These are phyloP conservation scores for Closterium sp. DNA, from an alignment of 139 green algal species.

Conservation along the genomic window DNA sequence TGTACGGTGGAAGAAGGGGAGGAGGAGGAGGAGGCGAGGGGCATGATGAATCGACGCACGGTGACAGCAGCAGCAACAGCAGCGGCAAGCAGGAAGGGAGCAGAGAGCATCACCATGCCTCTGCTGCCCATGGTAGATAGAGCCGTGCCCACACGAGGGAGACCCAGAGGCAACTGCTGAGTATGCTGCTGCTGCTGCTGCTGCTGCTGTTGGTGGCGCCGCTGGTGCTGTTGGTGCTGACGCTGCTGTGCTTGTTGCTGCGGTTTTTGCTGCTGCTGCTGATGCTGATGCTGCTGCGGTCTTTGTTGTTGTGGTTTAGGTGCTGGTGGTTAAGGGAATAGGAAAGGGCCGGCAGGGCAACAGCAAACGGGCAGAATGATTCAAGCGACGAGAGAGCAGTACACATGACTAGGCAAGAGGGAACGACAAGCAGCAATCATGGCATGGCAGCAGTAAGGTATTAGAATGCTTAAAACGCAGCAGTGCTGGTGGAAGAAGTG, in stretches of 20 bases:
- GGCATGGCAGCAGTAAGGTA: too few relatives aligned
- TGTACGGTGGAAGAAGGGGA: not conserved
- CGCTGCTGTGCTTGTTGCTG: too few relatives aligned
- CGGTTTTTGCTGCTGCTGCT: too few relatives aligned
- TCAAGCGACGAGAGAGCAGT: not conserved
- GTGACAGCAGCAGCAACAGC: not conserved
- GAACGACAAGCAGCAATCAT: not conserved
- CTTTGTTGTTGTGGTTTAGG: not conserved
- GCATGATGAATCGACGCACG: not conserved
- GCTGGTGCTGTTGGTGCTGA: not conserved
- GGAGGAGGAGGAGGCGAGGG: not conserved
- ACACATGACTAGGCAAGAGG: not conserved
- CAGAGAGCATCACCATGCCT: not conserved
- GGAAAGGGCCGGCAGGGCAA: not conserved
- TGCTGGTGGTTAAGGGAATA: not conserved
- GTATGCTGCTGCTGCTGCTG: not conserved
- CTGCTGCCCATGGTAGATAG: not conserved
- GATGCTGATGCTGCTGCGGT: not conserved
- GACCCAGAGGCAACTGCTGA: not conserved
- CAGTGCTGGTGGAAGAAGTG: too few relatives aligned
- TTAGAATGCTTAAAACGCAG: too few relatives aligned
- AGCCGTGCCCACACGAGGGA: not conserved
- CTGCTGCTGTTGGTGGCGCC: not conserved
- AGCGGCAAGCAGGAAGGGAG: not conserved
- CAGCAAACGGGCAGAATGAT: not conserved